Base-by-base conservation (phyloP, 1,139 yeast species). In the Pichia sp. region DNA sequence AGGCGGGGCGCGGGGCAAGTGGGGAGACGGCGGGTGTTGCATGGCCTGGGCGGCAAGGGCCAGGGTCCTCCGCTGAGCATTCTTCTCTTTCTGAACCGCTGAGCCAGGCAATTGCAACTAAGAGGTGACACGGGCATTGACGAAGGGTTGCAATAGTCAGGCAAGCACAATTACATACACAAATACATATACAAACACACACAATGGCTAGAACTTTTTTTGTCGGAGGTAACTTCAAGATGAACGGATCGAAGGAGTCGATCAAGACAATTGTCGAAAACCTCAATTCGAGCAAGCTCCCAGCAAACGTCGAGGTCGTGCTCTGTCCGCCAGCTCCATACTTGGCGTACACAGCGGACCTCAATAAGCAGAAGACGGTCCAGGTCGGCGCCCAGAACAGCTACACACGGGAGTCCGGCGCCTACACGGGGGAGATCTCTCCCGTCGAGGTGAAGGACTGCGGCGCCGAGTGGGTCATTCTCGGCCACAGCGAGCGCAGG, bases 401-500 rank as follows among this genome's bases (percentile, higher is more conserved):
- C 62, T 92, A 82, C 75, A 76, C 78, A 74, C 89, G 89, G 82
- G 84, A 84, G 61, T 81, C 92, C 57, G 99, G 99, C 78, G 99
- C 99, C 60, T 93, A 72, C 87, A 93, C 99, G 62, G 99, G 99
- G 73, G 99, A 95, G 79, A 84, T 87, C 70, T 85, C 96, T 58
- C 93, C 95, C 57, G 83, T 80, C 59, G 90, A 90, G 77, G 75
- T 93, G 71, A 85, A 88, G 78, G 99, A 93, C 72, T 81, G 87
- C 68, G 96, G 96, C 65, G 95, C 90, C 66, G 81, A 80, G 62
- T 95, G 98, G 98, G 95, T 93, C 63, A 84, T 93, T 70, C 80
- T 95, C 64, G 99, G 99, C 67, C 99, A 93, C 84, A 90, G 97
- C 60, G 99, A 93, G 81, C 92, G 99, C 82, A 90, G 99, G 80